These are phyloP conservation scores for Syncephalastrum racemosum DNA, from an alignment of 371 early-diverging fungal species.

Conservation along the genomic window DNA sequence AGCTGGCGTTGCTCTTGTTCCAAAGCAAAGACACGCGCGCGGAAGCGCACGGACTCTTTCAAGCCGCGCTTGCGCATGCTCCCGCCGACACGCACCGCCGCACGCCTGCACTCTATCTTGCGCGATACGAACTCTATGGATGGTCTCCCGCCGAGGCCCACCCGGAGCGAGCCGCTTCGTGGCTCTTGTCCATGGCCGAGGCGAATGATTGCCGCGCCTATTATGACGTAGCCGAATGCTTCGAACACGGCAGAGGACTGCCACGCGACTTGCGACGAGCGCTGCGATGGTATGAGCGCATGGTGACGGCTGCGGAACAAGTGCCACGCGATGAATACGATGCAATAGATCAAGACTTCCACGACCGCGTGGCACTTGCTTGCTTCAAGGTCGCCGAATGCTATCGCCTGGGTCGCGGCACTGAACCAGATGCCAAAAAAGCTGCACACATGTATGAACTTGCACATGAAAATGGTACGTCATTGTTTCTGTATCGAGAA, in stretches of 20 bases:
- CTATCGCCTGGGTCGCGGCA: constrained; percentile 24
- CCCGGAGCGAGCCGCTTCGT: too few relatives aligned
- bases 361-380: constrained; percentile 23
- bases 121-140: too few relatives aligned
- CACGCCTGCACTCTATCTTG: constrained; percentile 1
- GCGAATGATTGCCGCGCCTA: too few relatives aligned
- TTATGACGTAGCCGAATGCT: too few relatives aligned
- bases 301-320: too few relatives aligned
- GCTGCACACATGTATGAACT: constrained; percentile 26
- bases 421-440: constrained; percentile 15
- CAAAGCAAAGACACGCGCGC: constrained; percentile 9
- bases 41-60: constrained; percentile 14
- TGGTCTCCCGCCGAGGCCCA: too few relatives aligned
- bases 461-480: constrained; percentile 14
- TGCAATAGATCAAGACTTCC: background rate
- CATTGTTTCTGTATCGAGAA: too few relatives aligned
- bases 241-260: too few relatives aligned
- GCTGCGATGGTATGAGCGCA: too few relatives aligned
- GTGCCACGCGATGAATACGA: too few relatives aligned
- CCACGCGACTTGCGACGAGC: too few relatives aligned
- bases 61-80: constrained; percentile 14
- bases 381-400: constrained; percentile 34
- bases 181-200: too few relatives aligned
- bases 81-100: background rate
- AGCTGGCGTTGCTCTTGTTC: constrained; percentile 21